phyloP scores from a whole-genome alignment of 352 stramenopile species.

The Globisporangium yorkense region DNA sequence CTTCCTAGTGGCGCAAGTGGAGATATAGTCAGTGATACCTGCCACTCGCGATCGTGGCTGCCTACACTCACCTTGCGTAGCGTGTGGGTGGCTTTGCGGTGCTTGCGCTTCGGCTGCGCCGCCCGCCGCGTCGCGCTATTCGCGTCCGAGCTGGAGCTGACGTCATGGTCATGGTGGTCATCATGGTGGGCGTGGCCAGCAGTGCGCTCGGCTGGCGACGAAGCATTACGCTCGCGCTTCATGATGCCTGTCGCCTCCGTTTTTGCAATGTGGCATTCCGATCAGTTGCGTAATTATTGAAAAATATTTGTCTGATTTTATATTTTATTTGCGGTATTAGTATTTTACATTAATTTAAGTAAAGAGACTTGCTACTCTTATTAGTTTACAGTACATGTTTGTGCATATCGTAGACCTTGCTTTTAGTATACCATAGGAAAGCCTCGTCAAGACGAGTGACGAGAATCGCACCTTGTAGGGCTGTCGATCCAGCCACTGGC shows the following conservation, averaged over 20 bases:
- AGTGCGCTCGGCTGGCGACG: no score
- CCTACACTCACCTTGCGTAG: constrained; percentile 8
- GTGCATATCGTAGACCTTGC: neutral
- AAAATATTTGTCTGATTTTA: no score
- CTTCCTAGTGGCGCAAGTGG: constrained; percentile 23
- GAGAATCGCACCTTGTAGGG: neutral
- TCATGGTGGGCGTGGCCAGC: no score
- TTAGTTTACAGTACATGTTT: no score
- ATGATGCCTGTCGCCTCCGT: neutral
- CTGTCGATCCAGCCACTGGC: neutral
- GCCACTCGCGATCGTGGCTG: no score
- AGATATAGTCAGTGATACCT: no score
- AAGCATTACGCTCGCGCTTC: neutral
- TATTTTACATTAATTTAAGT: no score
- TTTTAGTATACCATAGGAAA: neutral
- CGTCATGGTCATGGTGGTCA: neutral
- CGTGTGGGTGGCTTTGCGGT: constrained; percentile 13
- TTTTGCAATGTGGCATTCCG: no score
- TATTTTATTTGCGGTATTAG: no score
- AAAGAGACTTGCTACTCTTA: no score
- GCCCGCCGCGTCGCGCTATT: neutral
- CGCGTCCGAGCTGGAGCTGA: neutral
- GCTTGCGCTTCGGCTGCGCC: constrained; percentile 1
- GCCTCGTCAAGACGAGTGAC: neutral
- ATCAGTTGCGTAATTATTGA: no score